Evolutionary conservation across 2,329 filamentous ascomycete species (phyloP).

Genomic region (Thielaviopsis euricoi): DNA sequence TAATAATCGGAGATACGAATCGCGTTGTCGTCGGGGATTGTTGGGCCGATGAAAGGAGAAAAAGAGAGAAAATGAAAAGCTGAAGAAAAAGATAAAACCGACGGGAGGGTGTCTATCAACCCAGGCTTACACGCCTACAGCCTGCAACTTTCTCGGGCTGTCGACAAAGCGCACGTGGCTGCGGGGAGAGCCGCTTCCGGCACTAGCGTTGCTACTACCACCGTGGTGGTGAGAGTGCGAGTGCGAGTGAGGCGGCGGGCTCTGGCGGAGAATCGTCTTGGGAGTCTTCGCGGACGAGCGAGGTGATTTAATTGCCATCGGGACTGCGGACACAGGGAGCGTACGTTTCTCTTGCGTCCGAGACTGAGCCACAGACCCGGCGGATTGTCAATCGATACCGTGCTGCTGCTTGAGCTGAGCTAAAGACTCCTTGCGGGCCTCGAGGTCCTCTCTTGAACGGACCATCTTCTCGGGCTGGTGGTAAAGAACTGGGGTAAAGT

Average conservation of each 20-base stretch:
- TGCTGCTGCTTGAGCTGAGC: conserved; percentile 96
- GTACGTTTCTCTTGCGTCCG: conserved; percentile 12
- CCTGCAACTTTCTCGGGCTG: conserved; percentile 8
- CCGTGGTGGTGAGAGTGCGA: not conserved
- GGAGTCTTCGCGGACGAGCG: conserved; percentile 11
- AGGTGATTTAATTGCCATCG: conserved; percentile 11
- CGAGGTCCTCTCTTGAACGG: conserved; percentile 84
- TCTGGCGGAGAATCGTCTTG: conserved; percentile 11
- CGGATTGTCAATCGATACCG: conserved; percentile 90
- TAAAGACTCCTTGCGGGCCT: conserved; percentile 89
- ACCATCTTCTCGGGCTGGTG: conserved; percentile 51
- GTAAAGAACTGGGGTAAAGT: conserved; percentile 34
- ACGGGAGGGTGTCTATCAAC: conserved; percentile 2
- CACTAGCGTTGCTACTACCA: not conserved
- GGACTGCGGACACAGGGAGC: conserved; percentile 10
- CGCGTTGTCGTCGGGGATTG: not conserved
- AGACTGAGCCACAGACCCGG: conserved; percentile 45
- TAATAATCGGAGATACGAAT: not conserved
- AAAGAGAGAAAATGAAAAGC: not conserved
- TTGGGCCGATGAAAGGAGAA: not conserved
- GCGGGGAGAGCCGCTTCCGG: conserved; percentile 10
- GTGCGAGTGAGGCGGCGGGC: conserved; percentile 8
- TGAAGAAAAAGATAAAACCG: not conserved
- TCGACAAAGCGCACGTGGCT: conserved; percentile 12
- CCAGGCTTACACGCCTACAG: conserved; percentile 11